Conservation (phyloP, 1,139 yeast species). For the Blastobotrys buckinghamii region DNA sequence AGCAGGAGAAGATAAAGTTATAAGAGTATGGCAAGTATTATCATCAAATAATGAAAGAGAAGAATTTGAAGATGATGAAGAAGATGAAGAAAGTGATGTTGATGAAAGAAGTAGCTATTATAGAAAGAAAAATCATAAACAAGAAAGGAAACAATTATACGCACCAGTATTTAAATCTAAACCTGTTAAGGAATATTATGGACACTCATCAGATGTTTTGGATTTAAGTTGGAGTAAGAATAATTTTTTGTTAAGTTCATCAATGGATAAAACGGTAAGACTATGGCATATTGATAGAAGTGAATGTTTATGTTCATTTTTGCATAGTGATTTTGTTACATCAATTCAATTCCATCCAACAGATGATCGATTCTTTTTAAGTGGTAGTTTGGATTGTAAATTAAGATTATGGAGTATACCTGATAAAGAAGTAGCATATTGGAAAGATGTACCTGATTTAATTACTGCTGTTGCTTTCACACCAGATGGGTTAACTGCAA, state of each 20-base stretch:
- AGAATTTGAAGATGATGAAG: conserved; percentile 1
- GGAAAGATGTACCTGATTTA: conserved; percentile 39
- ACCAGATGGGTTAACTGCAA: conserved; percentile 59
- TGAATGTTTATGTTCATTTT: conserved; percentile 58
- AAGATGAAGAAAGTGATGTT: conserved; percentile 5
- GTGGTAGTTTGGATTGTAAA: conserved; percentile 76
- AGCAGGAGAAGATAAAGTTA: conserved; percentile 67
- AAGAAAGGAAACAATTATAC: conserved; percentile 28
- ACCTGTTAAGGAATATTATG: conserved; percentile 57
- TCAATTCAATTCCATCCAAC: conserved; percentile 75
- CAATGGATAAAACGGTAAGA: conserved; percentile 79
- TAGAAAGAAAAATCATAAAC: background rate
- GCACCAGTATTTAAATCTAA: conserved; percentile 79
- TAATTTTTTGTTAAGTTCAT: conserved; percentile 70
- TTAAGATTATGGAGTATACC: conserved; percentile 82
- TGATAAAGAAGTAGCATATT: conserved; percentile 55
- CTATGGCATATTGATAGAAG: conserved; percentile 79
- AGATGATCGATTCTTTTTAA: conserved; percentile 82
- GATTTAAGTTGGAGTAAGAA: conserved; percentile 87
- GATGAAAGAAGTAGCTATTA: conserved; percentile 7
- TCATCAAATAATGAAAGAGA: conserved; percentile 32
- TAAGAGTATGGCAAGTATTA: conserved; percentile 76
- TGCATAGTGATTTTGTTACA: conserved; percentile 78
- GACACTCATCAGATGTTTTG: conserved; percentile 65
- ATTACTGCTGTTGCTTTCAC: conserved; percentile 68